Conservation (phyloP, 2,329 filamentous ascomycete genomes). For the Hansfordia pulvinata region DNA sequence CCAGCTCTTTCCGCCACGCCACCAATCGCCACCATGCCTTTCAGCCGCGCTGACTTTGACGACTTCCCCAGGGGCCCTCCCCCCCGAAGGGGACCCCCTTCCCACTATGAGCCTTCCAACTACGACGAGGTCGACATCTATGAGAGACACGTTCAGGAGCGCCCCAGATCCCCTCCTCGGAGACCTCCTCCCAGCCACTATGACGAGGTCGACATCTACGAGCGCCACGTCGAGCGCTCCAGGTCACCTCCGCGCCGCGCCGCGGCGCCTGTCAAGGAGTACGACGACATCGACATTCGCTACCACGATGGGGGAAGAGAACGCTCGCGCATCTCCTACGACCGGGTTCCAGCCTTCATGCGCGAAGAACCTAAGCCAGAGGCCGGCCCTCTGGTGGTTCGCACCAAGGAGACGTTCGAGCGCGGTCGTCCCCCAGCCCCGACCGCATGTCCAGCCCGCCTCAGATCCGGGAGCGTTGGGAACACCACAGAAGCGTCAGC, state of each 20-base stretch:
- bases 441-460: constrained; percentile 25
- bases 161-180: too few species aligned
- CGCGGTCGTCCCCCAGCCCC: constrained; percentile 28
- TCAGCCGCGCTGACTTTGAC: too few species aligned
- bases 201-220: constrained; percentile 12
- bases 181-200: too few species aligned
- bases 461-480: constrained; percentile 28
- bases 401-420: constrained; percentile 38
- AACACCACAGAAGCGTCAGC: too few species aligned
- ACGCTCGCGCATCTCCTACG: constrained; percentile 19
- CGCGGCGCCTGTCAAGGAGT: constrained; percentile 20
- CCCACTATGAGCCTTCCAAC: too few species aligned
- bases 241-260: constrained; percentile 11
- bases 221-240: constrained; percentile 10
- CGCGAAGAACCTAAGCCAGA: constrained; percentile 35
- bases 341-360: constrained; percentile 34
- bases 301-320: constrained; percentile 30
- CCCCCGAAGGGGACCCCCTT: too few species aligned
- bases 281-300: constrained; percentile 25
- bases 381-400: constrained; percentile 37
- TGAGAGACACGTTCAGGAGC: too few species aligned
- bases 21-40: too few species aligned
- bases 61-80: too few species aligned
- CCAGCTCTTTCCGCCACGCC: too few species aligned
- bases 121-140: constrained; percentile 13